Conservation (phyloP, 805 yeast genomes). For the Citeromyces matritensis region DNA sequence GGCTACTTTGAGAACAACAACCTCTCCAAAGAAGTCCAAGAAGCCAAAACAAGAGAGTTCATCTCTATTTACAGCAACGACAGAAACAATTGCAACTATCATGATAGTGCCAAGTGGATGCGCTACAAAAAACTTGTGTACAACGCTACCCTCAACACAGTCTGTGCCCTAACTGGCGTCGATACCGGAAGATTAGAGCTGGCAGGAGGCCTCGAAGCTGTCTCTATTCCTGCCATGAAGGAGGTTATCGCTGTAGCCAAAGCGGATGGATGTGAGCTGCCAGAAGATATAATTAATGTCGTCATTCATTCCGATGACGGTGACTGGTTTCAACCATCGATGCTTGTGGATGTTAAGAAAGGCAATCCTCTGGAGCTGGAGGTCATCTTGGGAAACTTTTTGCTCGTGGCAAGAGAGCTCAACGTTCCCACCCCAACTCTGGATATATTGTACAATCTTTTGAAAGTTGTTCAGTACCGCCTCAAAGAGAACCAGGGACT, state of each 20-base stretch:
- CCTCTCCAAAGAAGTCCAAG: conserved; percentile 14
- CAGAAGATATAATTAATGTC: conserved; percentile 27
- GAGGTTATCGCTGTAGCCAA: conserved; percentile 55
- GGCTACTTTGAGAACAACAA: conserved; percentile 33
- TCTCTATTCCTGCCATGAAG: conserved; percentile 46
- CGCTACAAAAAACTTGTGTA: conserved; percentile 60
- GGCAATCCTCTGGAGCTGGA: conserved; percentile 61
- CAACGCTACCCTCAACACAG: conserved; percentile 53
- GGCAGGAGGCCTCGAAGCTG: conserved; percentile 22
- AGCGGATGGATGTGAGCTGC: conserved; percentile 47
- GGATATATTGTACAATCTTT: conserved; percentile 37
- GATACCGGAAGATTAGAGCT: conserved; percentile 41
- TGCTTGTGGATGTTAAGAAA: conserved; percentile 54
- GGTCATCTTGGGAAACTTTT: conserved; percentile 53
- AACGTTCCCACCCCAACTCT: conserved; percentile 45
- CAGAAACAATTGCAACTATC: conserved; percentile 22
- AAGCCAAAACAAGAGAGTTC: conserved; percentile 24
- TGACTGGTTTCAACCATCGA: conserved; percentile 50
- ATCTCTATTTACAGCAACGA: conserved; percentile 28
- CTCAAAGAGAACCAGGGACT: conserved; percentile 42
- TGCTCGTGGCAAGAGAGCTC: conserved; percentile 30
- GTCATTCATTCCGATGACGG: conserved; percentile 47
- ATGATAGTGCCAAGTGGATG: conserved; percentile 28
- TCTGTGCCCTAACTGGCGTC: conserved; percentile 39
- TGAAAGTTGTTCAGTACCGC: conserved; percentile 45